Base-by-base conservation (phyloP, 2,329 filamentous ascomycete genomes). In the Calonectria pseudoreteaudii region DNA sequence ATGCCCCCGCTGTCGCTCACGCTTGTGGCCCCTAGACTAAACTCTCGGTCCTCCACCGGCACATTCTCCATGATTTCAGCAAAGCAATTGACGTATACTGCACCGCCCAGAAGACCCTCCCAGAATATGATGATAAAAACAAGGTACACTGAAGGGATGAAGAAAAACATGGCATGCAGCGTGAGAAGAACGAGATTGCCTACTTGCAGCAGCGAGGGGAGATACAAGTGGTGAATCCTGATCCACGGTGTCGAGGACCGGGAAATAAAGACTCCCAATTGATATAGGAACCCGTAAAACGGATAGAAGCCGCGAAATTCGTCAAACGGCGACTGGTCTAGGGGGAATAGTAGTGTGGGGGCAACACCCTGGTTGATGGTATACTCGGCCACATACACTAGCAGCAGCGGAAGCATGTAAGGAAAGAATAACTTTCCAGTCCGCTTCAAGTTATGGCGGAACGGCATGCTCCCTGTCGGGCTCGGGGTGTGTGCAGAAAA, bases 381-480 rank as follows among this genome's bases (percentile, higher is more conserved):
- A 83, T 99, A 99, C 86, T 99, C 97, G 71, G 96, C 95, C 44
- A 98, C 91, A 83, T 98, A 99, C 36, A 99, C 97, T 20, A 98
- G 87, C 41, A 98, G 89, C 18, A 99, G 89, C 0, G 97, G 97
- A 4, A 98, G 88, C 95, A 99, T 98, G 83, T 93, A 93, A 0
- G 91, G 91, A 56, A 97, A 87, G 81, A 98, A 93, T 1, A 98
- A 88, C 0, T 89, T 88, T 74, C 86, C 89, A 0, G 93, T 91
- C 6, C 94, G 93, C n/a, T 86, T 86, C 41, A 98, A 84, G 70
- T 92, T 90, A n/a, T 83, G 79, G 18, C 76, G 74, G 28, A 92
- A 83, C 0, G 84, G 82, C 18, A 79, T 75, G 0, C 36, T n/a
- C 20, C 83, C 83, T 13, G 81, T 79, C 10, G 73, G 83, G 14